A percentile compares a stretch with the other conserved stretches of the same genome.
Evolutionary conservation across 2,329 filamentous ascomycete species (phyloP).

Genomic region (Penicillium sp.): DNA sequence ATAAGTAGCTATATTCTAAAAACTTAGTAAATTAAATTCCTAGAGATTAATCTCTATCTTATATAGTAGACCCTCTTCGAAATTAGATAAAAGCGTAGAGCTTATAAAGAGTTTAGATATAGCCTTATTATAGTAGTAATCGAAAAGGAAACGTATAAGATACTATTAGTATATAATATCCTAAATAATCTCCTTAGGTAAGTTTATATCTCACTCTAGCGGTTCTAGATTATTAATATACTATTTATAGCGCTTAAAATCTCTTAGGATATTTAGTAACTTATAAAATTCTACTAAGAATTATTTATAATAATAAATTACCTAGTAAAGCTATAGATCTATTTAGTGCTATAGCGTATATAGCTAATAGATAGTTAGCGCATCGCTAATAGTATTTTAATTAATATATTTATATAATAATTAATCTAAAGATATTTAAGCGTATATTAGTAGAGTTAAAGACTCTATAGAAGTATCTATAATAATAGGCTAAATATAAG

Average conservation of each 20-base stretch:
- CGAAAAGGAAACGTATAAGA: not conserved
- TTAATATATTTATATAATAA: not conserved
- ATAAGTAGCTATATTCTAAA: no score
- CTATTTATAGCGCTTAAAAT: not conserved
- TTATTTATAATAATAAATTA: not conserved
- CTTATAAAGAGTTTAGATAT: not conserved
- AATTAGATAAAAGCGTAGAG: not conserved
- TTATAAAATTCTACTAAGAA: not conserved
- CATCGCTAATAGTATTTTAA: not conserved
- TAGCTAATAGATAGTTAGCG: not conserved
- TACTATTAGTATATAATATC: not conserved
- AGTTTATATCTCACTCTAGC: not conserved
- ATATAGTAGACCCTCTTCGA: not conserved
- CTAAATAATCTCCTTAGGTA: not conserved
- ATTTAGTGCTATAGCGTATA: not conserved
- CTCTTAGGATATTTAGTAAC: not conserved
- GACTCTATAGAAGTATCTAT: not conserved
- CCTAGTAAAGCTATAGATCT: not conserved
- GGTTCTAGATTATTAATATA: not conserved
- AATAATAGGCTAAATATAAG: not conserved
- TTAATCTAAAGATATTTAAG: not conserved
- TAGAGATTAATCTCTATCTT: not conserved
- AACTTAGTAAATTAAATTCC: not conserved
- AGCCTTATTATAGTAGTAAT: not conserved
- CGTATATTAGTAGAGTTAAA: not conserved